phyloP scores from a whole-genome alignment of 805 yeast genomes.

The Suhomyces kilbournensis region DNA sequence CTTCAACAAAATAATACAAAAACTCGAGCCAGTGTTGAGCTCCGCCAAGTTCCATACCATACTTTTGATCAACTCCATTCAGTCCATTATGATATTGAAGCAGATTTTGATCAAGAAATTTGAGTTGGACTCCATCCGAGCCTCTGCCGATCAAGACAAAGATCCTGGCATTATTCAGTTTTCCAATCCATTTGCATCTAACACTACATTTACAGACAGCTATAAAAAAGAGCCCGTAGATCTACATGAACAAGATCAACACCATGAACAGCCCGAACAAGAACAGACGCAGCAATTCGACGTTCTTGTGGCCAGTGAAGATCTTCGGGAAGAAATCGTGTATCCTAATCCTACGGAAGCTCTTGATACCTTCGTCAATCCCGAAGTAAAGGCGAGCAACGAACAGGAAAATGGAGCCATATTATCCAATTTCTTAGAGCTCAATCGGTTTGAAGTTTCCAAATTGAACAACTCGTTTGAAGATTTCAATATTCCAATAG shows the following conservation, averaged over 20 bases:
- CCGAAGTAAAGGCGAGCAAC: not conserved
- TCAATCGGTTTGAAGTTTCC: constrained; percentile 23
- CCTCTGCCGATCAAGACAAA: not conserved
- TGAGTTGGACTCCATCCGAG: constrained; percentile 6
- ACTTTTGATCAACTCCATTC: constrained; percentile 26
- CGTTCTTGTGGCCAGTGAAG: constrained; percentile 2
- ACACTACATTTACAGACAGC: not conserved
- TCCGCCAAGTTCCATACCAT: constrained; percentile 16
- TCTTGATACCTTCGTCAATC: not conserved
- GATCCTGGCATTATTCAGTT: not conserved
- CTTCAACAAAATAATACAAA: constrained; percentile 26
- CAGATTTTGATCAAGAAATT: constrained; percentile 22
- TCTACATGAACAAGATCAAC: not conserved
- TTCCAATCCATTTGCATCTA: constrained; percentile 1
- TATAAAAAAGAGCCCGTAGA: not conserved
- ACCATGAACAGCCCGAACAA: not conserved
- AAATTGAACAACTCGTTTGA: constrained; percentile 19
- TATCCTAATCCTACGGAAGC: constrained; percentile 5
- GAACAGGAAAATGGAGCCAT: not conserved
- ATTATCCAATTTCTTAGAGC: constrained; percentile 6
- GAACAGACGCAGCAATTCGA: not conserved
- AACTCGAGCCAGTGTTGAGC: constrained; percentile 11
- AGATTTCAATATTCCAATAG: constrained; percentile 17
- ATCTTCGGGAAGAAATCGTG: constrained; percentile 7
- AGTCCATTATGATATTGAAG: constrained; percentile 29